Percentiles rank a stretch among this genome's conserved stretches.
Evolutionary conservation across 1,284 basidiomycete species (phyloP).

Genomic region (Vanrija pseudolonga): DNA sequence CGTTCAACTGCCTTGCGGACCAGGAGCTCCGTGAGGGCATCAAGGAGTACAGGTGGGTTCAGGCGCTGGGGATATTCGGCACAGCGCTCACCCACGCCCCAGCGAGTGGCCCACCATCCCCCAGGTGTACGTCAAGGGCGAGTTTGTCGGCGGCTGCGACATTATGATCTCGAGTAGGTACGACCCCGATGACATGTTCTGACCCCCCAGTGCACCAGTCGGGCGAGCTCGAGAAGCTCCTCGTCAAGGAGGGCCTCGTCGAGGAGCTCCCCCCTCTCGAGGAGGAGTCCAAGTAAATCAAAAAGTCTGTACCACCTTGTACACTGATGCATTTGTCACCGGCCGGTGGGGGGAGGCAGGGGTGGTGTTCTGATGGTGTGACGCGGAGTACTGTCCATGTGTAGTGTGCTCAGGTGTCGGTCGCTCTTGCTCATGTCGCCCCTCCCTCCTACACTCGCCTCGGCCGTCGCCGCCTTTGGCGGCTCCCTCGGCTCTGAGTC

Average conservation of each 20-base stretch:
- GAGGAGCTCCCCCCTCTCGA: constrained; percentile 48
- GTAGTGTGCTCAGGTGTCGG: too few species aligned
- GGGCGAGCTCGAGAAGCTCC: constrained; percentile 82
- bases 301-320: neutral
- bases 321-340: too few species aligned
- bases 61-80: neutral
- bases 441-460: too few species aligned
- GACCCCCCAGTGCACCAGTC: constrained; percentile 79
- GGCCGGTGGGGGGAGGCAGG: too few species aligned
- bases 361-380: too few species aligned
- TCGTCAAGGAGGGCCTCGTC: constrained; percentile 69
- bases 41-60: constrained; percentile 89
- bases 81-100: constrained; percentile 16
- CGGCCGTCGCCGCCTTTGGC: too few species aligned
- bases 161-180: constrained; percentile 84
- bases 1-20: constrained; percentile 88
- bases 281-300: constrained; percentile 15
- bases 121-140: constrained; percentile 89
- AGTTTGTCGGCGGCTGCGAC: constrained; percentile 96
- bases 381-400: too few species aligned
- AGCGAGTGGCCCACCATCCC: constrained; percentile 98
- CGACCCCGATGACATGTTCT: neutral
- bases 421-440: too few species aligned
- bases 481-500: too few species aligned
- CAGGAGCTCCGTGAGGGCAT: constrained; percentile 65